Base-by-base conservation (phyloP, 306 rosid species). In the Vicia sativa region DNA sequence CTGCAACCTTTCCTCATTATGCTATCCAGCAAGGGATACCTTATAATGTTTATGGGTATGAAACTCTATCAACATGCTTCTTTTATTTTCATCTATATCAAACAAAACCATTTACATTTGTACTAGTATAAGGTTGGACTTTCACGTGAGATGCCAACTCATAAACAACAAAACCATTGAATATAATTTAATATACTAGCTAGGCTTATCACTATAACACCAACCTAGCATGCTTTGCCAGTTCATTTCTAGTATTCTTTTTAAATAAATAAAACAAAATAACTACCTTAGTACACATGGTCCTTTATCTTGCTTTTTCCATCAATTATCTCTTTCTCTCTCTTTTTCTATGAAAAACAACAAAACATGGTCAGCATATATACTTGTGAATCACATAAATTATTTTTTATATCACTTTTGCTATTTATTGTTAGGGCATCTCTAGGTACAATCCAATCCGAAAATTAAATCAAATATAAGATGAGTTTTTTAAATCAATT, bases 1-100 rank as follows among this genome's bases (percentile, higher is more conserved):
- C 97, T 54, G 67, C 99, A 70, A 80, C 96, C 82, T 91, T 90
- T 77, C 96, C 98, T 85, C 96, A 87, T 85, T 90, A 90, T 87
- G 96, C 96, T 61, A 81, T 87, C 85, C 96, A 85, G 74, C 96
- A 87, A 85, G 96, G 96, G 69, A 84, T 86, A 61, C 96, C 96
- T 68, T 90, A 90, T 70, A 90, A 90, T 84, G 52, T 87, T 65
- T 90, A 90, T 81, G 95, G 97, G 97, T 90, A 83, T 56, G 48
- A 37, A 34, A 34, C 38, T 34, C 38, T 34, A 34, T 34, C 38
- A 34, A 70, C 79, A 65, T 65, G 49, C 67, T 68, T 42, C 16
- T 38, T 44, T 28, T 38, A 23, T 49, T 45, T 43, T 71, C 49
- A 28, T 49, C 39, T 38, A 4, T 44, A 44, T 13, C 50, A 44